A percentile compares a stretch with the other conserved stretches of the same genome.
Conservation (phyloP, 108 stramenopile genomes). For the Fragilaria crotonensis region DNA sequence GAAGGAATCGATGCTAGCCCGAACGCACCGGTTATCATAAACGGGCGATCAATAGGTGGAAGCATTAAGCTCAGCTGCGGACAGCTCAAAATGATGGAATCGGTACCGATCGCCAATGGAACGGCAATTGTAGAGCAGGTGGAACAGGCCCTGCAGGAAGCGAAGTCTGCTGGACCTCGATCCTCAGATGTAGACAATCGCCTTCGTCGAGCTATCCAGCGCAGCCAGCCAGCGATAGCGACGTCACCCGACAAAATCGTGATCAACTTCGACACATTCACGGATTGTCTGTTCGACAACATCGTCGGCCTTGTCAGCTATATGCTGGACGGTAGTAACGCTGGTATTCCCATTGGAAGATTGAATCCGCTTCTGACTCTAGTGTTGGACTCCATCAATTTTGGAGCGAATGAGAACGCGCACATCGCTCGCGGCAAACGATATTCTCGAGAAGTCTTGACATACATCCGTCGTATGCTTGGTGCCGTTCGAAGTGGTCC, state of each 20-base stretch:
- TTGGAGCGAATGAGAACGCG: background rate
- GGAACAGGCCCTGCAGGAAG: constrained; percentile 11
- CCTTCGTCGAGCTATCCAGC: constrained; percentile 16
- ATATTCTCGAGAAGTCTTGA: background rate
- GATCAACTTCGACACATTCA: background rate
- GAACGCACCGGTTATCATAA: constrained; percentile 38
- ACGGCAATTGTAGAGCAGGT: constrained; percentile 41
- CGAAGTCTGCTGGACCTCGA: background rate
- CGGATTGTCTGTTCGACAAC: background rate
- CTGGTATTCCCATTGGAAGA: background rate
- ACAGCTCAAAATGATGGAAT: constrained; percentile 56
- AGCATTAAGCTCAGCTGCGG: constrained; percentile 38
- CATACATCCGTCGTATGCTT: background rate
- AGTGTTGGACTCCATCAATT: background rate
- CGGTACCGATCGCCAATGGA: constrained; percentile 33
- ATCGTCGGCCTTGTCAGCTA: background rate
- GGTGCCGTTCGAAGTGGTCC: background rate
- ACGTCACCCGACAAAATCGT: background rate
- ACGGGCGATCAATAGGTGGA: constrained; percentile 31
- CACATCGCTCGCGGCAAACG: background rate
- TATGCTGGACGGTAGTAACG: background rate
- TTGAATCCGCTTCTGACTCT: background rate
- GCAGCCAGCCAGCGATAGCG: background rate
- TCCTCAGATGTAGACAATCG: constrained; percentile 15
- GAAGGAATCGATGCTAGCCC: constrained; percentile 15